phyloP scores from a whole-genome alignment of 805 yeast species.

The Pichia cabralensis region DNA sequence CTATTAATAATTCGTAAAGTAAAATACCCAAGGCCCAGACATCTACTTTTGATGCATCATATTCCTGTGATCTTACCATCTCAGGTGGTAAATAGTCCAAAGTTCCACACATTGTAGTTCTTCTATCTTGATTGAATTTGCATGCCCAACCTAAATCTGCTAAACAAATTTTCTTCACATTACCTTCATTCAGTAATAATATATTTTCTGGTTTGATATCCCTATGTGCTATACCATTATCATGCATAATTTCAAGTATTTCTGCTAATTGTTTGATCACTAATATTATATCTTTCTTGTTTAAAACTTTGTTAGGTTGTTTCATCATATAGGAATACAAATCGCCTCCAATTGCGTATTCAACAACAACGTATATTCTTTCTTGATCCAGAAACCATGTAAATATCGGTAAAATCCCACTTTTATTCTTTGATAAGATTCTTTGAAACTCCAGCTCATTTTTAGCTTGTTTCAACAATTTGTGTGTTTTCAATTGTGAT shows the following conservation, averaged over 20 bases:
- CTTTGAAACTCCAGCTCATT: slow-evolving; percentile 91
- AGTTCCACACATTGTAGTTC: slow-evolving; percentile 90
- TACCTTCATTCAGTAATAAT: slow-evolving; percentile 55
- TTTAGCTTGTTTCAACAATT: slow-evolving; percentile 75
- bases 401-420: slow-evolving; percentile 68
- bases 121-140: slow-evolving; percentile 31
- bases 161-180: slow-evolving; percentile 30
- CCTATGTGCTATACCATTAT: slow-evolving; percentile 75
- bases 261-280: no score
- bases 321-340: no score
- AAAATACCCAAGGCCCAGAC: slow-evolving; percentile 89
- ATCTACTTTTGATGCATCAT: slow-evolving; percentile 72
- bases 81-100: slow-evolving; percentile 93
- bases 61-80: slow-evolving; percentile 76
- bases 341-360: slow-evolving; percentile 81
- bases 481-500: slow-evolving; percentile 60
- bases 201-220: slow-evolving; percentile 95
- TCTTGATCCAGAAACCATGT: slow-evolving; percentile 78
- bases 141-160: slow-evolving; percentile 98
- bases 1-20: slow-evolving; percentile 77
- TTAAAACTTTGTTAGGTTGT: no score
- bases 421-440: slow-evolving; percentile 63
- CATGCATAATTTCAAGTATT: slow-evolving; percentile 68
- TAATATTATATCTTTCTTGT: no score
- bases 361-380: slow-evolving; percentile 76